Percentiles rank a stretch among this genome's conserved stretches.
These are phyloP conservation scores for Penicillium canescens DNA, from an alignment of 495 filamentous ascomycete genomes.

Conservation along the genomic window DNA sequence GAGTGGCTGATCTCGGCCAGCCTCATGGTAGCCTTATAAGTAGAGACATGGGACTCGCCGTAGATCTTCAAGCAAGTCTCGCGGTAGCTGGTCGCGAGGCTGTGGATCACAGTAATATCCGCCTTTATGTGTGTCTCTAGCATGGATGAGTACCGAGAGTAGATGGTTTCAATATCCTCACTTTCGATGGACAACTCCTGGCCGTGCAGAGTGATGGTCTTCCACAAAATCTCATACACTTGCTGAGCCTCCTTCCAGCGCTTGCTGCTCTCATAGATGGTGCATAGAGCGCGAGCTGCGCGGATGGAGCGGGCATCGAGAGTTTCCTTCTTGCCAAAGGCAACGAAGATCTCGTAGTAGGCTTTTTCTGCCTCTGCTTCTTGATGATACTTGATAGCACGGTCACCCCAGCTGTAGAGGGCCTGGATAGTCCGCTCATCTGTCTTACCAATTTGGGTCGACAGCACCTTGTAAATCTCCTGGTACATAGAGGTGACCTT, in stretches of 20 bases:
- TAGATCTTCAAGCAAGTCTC: slow-evolving; percentile 54
- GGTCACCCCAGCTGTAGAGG: slow-evolving; percentile 54
- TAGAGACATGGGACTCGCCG: slow-evolving; percentile 46
- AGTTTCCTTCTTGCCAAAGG: slow-evolving; percentile 46
- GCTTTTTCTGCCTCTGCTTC: slow-evolving; percentile 55
- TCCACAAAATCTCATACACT: too few species aligned
- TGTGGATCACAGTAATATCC: slow-evolving; percentile 11
- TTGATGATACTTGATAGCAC: slow-evolving; percentile 47
- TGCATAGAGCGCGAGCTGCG: slow-evolving; percentile 39
- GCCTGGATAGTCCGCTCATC: slow-evolving; percentile 58
- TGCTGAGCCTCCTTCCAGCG: slow-evolving; percentile 27
- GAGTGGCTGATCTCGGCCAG: slow-evolving; percentile 55
- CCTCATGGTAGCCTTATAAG: slow-evolving; percentile 51
- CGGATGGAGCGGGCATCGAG: slow-evolving; percentile 44
- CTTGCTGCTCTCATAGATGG: slow-evolving; percentile 39
- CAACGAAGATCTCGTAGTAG: slow-evolving; percentile 57
- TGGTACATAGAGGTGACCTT: slow-evolving; percentile 33
- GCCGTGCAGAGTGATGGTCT: too few species aligned
- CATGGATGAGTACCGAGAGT: too few species aligned
- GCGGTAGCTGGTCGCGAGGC: slow-evolving; percentile 47
- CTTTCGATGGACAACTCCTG: too few species aligned
- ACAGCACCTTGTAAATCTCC: slow-evolving; percentile 37
- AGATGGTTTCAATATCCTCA: too few species aligned
- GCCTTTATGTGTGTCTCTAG: too few species aligned
- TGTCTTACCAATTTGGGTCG: slow-evolving; percentile 37